Base-by-base conservation (phyloP, 495 filamentous ascomycete species). In the Penicillium crystallinum region DNA sequence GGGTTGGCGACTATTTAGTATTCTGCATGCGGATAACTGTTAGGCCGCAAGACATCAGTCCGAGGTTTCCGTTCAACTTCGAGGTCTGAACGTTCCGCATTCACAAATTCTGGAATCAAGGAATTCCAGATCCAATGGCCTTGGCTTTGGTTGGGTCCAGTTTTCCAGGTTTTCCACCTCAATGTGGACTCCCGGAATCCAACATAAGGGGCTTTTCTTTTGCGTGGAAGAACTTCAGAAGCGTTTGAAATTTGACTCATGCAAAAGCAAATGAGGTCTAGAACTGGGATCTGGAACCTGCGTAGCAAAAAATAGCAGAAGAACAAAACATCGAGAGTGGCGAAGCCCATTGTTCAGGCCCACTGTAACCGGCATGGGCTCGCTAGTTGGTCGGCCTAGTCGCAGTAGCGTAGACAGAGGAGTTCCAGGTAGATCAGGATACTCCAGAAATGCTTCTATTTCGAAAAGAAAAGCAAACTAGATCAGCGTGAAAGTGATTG, bases 311-410 rank as follows among this genome's bases (percentile, higher is more conserved):
- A 10, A 25, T 27, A 23, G 6, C 21, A 41, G 14, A 39, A 39
- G 18, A 39, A 21, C 12, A 23, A 18, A 41, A 23, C 11, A 41
- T 25, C 6, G 19, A 47, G 14, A 25, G 56, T 60, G 49, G 57
- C 57, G 54, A 59, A 43, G 47, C 44, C 37, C 9, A 29, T 36
- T 27, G 23, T 43, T 43, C 40, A 58, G 60, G 59, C 61, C 61
- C 61, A 63, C 57, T 22, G 29, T 2, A 38, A 18, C 48, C 54
- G 57, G 52, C 35, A 53, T 31, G 40, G 42, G 54, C 43, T 61
- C 54, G 47, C 44, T 54, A 55, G 60, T 47, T 57, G 48, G 53
- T 44, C 56, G 34, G 40, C 55, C 56, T 58, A 63, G 57, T 63
- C 53, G 50, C 47, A 38, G 46, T 64, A 64, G 61, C 53, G 61